A percentile compares a stretch with the other conserved stretches of the same genome.
phyloP scores from a whole-genome alignment of 73 alveolate species.

The Effrenium voratum region DNA sequence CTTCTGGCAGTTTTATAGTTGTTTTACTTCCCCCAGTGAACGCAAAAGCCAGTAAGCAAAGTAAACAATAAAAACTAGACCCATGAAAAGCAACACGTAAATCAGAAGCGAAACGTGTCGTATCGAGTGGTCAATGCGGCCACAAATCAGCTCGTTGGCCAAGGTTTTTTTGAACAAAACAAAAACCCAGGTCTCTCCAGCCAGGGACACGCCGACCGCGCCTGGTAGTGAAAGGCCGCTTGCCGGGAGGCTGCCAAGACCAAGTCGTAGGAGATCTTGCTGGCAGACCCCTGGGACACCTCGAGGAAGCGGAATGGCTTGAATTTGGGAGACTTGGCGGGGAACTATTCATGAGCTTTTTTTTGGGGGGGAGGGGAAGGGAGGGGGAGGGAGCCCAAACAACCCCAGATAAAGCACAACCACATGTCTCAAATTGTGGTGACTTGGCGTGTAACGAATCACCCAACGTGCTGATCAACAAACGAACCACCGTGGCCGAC shows the following conservation, averaged over 20 bases:
- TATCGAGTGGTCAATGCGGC: neutral
- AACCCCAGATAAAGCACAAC: neutral
- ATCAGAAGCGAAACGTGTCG: neutral
- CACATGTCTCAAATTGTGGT: neutral
- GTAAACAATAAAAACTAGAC: neutral
- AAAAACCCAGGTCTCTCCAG: too few species aligned
- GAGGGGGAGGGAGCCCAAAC: neutral
- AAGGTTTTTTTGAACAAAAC: neutral
- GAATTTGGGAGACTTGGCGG: neutral
- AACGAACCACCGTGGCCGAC: too few species aligned
- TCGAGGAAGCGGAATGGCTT: neutral
- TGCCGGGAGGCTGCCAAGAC: slow-evolving; percentile 45
- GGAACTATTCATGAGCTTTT: neutral
- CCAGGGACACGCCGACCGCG: neutral
- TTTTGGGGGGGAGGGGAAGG: neutral
- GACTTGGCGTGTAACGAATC: too few species aligned
- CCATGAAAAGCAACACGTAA: neutral
- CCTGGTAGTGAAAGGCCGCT: slow-evolving; percentile 81
- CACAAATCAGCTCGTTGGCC: neutral
- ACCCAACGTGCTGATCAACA: too few species aligned
- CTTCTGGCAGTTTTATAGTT: too few species aligned
- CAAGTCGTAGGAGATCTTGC: slow-evolving; percentile 13
- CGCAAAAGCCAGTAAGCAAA: neutral
- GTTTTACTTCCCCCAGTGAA: too few species aligned
- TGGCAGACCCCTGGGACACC: neutral